These are phyloP conservation scores for Lotus japonicus DNA, from an alignment of 306 rosid species.

Conservation along the genomic window DNA sequence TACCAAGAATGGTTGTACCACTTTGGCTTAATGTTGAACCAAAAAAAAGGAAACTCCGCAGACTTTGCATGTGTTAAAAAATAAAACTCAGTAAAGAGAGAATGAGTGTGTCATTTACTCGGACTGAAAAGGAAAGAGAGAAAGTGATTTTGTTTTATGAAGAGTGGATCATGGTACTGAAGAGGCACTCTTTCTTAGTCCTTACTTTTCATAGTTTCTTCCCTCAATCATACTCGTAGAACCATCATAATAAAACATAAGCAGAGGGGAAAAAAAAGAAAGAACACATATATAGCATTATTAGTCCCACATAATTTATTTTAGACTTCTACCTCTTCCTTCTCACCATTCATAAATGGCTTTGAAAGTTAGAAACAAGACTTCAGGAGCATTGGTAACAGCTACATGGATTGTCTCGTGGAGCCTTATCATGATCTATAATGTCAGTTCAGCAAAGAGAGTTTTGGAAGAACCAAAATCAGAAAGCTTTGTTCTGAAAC, in stretches of 20 bases:
- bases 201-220: slow-evolving; percentile 11
- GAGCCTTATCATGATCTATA: slow-evolving; percentile 36
- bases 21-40: too few relatives aligned
- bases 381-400: slow-evolving; percentile 25
- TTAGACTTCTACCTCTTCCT: background rate
- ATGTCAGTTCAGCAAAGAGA: slow-evolving; percentile 42
- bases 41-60: too few relatives aligned
- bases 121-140: too few relatives aligned
- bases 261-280: background rate
- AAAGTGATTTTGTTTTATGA: background rate
- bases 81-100: too few relatives aligned
- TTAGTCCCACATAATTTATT: background rate
- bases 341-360: slow-evolving; percentile 36
- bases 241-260: background rate
- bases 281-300: background rate
- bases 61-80: too few relatives aligned
- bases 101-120: too few relatives aligned
- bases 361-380: slow-evolving; percentile 16
- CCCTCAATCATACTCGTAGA: background rate
- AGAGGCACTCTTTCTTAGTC: background rate
- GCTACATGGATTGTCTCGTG: slow-evolving; percentile 37
- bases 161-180: slow-evolving; percentile 4
- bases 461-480: slow-evolving; percentile 35
- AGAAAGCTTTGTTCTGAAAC: background rate
- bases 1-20: too few relatives aligned